phyloP scores from a whole-genome alignment of 1,139 yeast species.

The Blastobotrys proliferans region DNA sequence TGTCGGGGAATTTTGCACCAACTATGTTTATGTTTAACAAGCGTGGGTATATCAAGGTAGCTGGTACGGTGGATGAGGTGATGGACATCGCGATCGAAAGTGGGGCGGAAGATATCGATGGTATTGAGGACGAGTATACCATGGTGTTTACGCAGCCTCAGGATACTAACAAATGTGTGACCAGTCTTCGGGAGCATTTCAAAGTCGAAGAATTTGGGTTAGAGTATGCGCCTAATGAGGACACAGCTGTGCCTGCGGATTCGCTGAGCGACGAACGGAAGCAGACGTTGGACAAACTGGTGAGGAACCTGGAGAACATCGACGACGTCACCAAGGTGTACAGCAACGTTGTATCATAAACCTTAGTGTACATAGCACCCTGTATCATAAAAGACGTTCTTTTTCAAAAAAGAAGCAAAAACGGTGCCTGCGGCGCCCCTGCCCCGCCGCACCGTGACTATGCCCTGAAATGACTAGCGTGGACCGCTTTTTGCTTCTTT shows the following conservation, averaged over 20 bases:
- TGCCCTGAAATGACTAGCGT: too few species aligned
- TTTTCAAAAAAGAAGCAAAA: too few species aligned
- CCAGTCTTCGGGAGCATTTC: constrained; percentile 46
- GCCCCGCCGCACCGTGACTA: too few species aligned
- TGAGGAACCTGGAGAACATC: constrained; percentile 60
- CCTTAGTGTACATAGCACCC: too few species aligned
- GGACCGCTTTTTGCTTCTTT: too few species aligned
- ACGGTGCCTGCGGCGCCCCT: too few species aligned
- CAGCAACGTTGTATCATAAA: constrained; percentile 44
- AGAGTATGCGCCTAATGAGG: constrained; percentile 61
- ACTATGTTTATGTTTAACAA: constrained; percentile 72
- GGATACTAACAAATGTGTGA: constrained; percentile 60
- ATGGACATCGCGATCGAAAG: constrained; percentile 71
- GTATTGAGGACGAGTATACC: constrained; percentile 34
- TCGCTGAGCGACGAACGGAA: constrained; percentile 42
- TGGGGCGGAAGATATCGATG: constrained; percentile 81
- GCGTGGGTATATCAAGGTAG: constrained; percentile 58
- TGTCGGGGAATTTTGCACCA: constrained; percentile 69
- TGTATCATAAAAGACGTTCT: too few species aligned
- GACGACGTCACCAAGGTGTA: constrained; percentile 81
- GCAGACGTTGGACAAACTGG: constrained; percentile 53
- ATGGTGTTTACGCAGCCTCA: constrained; percentile 51
- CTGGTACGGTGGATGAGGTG: constrained; percentile 45
- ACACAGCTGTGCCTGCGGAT: constrained; percentile 52
- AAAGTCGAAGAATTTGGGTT: constrained; percentile 67